A percentile compares a stretch with the other conserved stretches of the same genome.
phyloP scores from a whole-genome alignment of 2,329 filamentous ascomycete species.

The Monilinia laxa region DNA sequence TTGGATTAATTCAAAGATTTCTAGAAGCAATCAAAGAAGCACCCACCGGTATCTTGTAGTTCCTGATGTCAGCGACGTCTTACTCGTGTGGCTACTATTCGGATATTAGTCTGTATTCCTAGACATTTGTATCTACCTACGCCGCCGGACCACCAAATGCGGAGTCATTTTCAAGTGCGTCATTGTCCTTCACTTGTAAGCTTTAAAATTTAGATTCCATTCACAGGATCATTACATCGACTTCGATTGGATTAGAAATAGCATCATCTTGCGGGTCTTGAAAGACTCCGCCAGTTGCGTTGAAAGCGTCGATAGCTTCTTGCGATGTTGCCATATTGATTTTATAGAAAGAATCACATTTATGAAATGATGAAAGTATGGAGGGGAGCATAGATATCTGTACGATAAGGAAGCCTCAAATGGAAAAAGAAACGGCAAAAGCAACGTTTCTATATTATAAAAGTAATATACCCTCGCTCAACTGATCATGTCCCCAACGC shows the following conservation, averaged over 20 bases:
- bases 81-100: conserved; percentile 17
- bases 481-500: conserved; percentile 10
- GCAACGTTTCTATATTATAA: neutral
- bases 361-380: conserved; percentile 1
- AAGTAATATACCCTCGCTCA: neutral
- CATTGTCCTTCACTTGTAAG: conserved; percentile 15
- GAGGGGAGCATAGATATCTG: neutral
- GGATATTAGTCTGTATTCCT: neutral
- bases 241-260: conserved; percentile 2
- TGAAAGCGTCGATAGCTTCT: conserved; percentile 14
- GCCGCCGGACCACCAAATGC: conserved; percentile 11
- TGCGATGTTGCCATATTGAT: conserved; percentile 18
- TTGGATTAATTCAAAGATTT: neutral
- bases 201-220: neutral
- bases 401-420: neutral
- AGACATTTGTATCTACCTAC: neutral
- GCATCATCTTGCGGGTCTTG: neutral
- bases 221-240: conserved; percentile 13
- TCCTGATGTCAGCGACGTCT: conserved; percentile 27
- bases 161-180: conserved; percentile 15
- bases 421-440: neutral
- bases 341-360: neutral
- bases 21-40: neutral
- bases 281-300: conserved; percentile 1
- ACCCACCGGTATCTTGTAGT: conserved; percentile 25